A percentile compares a stretch with the other conserved stretches of the same genome.
Evolutionary conservation across 2,329 filamentous ascomycete genomes (phyloP).

Genomic region (Colletotrichum sp.): DNA sequence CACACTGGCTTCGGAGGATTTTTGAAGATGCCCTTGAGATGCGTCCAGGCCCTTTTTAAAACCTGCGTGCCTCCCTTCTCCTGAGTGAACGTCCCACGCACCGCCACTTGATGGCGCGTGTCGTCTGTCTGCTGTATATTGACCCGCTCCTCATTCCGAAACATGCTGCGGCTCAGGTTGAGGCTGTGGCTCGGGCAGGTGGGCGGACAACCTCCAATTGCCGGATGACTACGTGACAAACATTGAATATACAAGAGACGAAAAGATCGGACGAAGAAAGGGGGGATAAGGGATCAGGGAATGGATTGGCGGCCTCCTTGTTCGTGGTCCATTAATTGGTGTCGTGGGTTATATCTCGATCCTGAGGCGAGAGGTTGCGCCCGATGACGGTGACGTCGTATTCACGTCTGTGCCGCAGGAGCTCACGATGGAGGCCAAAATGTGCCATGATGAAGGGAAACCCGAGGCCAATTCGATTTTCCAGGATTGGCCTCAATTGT

Average conservation of each 20-base stretch:
- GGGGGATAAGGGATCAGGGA: background rate
- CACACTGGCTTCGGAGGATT: background rate
- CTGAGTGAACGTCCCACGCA: background rate
- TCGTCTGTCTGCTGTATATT: background rate
- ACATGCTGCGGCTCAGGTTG: conserved; percentile 1
- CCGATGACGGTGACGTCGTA: background rate
- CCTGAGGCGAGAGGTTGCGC: background rate
- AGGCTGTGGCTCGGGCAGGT: background rate
- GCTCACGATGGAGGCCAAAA: background rate
- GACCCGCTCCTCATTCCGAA: background rate
- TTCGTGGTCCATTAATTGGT: background rate
- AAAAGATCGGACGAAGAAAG: background rate
- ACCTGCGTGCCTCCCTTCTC: background rate
- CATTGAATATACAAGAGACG: background rate
- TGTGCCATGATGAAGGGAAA: background rate
- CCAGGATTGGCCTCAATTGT: background rate
- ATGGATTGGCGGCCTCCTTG: background rate
- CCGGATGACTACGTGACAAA: background rate
- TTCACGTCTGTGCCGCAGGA: background rate
- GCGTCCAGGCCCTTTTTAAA: background rate
- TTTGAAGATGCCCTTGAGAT: rapidly evolving
- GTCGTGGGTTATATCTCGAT: background rate
- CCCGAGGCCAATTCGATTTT: rapidly evolving
- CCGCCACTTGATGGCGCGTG: conserved; percentile 2
- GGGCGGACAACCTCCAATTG: background rate